These are phyloP conservation scores for Phaeosphaeria sp. DNA, from an alignment of 2,329 filamentous ascomycete species.

Conservation along the genomic window DNA sequence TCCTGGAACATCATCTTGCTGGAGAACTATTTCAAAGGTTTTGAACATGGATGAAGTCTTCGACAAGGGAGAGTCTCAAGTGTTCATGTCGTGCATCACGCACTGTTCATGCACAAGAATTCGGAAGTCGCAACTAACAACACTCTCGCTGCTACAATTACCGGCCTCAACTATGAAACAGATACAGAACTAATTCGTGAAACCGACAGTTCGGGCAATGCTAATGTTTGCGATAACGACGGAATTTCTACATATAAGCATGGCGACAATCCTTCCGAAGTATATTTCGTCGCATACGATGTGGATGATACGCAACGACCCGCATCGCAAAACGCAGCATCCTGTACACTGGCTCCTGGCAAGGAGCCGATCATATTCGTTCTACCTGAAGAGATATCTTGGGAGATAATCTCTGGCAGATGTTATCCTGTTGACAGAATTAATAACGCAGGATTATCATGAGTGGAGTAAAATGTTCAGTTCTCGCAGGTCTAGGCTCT, in stretches of 20 bases:
- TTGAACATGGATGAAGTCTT: not conserved
- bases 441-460: not conserved
- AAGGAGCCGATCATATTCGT: not conserved
- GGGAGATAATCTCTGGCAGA: not conserved
- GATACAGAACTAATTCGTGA: too few species aligned
- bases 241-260: too few species aligned
- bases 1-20: not conserved
- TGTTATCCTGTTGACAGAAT: not conserved
- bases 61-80: not conserved
- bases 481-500: too few species aligned
- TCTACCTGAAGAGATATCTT: not conserved
- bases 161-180: too few species aligned
- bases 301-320: not conserved
- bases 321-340: not conserved
- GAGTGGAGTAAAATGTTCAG: not conserved
- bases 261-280: not conserved
- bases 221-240: too few species aligned
- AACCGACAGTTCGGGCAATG: too few species aligned
- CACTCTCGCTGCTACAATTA: not conserved
- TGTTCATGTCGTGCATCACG: not conserved
- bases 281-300: not conserved
- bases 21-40: not conserved
- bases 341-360: not conserved
- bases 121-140: not conserved
- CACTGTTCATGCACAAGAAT: not conserved